phyloP scores from a whole-genome alignment of 352 stramenopile genomes.

The Phytophthora cactorum region DNA sequence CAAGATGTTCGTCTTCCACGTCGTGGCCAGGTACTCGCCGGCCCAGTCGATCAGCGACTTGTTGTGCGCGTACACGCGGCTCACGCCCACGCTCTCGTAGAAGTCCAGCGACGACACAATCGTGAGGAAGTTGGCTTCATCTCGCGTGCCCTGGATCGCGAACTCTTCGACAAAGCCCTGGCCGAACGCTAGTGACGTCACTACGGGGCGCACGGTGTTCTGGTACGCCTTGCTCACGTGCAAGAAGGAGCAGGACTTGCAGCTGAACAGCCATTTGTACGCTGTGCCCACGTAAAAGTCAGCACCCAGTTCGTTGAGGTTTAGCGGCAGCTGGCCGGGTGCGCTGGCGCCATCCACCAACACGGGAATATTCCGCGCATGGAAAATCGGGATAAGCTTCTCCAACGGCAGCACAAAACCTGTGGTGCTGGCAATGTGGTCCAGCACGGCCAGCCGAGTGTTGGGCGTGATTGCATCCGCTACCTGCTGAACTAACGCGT shows the following conservation, averaged over 20 bases:
- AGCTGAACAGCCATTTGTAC: slow-evolving; percentile 90
- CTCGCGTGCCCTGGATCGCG: slow-evolving; percentile 80
- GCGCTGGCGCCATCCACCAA: slow-evolving; percentile 83
- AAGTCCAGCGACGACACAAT: slow-evolving; percentile 85
- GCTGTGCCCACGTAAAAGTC: slow-evolving; percentile 88
- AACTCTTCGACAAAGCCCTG: slow-evolving; percentile 88
- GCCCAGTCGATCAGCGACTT: slow-evolving; percentile 87
- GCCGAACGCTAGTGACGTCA: slow-evolving; percentile 83
- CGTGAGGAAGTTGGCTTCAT: slow-evolving; percentile 86
- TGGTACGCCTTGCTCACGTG: slow-evolving; percentile 85
- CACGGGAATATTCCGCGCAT: slow-evolving; percentile 76
- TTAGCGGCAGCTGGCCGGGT: slow-evolving; percentile 73
- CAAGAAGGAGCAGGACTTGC: slow-evolving; percentile 87
- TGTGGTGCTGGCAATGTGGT: slow-evolving; percentile 83
- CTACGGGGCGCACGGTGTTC: slow-evolving; percentile 76
- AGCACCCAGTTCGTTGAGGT: slow-evolving; percentile 65
- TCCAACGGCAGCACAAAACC: slow-evolving; percentile 83
- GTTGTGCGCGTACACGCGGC: slow-evolving; percentile 83
- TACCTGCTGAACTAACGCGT: slow-evolving; percentile 75
- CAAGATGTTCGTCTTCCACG: slow-evolving; percentile 77
- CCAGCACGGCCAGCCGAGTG: slow-evolving; percentile 83
- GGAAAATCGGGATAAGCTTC: slow-evolving; percentile 84
- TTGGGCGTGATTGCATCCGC: slow-evolving; percentile 78
- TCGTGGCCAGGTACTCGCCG: slow-evolving; percentile 67
- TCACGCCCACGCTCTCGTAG: slow-evolving; percentile 81